Evolutionary conservation across 1,139 yeast genomes (phyloP).

Genomic region (Williopsis jadinii): DNA sequence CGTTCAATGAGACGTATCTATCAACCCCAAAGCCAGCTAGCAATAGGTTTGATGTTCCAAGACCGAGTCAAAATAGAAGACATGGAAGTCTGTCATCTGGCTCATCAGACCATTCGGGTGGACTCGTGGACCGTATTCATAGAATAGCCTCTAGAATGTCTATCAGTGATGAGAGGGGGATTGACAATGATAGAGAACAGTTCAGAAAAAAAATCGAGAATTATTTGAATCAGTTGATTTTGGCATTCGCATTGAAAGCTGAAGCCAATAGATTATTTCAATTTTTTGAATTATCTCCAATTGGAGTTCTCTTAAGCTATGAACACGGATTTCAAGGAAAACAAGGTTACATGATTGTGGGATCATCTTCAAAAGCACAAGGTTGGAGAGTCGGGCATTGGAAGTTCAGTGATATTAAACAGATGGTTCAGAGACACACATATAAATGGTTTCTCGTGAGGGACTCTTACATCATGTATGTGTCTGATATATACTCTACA

Average conservation of each 20-base stretch:
- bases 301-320: slow-evolving; percentile 75
- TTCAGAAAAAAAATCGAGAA: slow-evolving; percentile 37
- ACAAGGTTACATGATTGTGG: slow-evolving; percentile 76
- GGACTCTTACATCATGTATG: slow-evolving; percentile 78
- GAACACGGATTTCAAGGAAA: slow-evolving; percentile 82
- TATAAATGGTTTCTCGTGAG: slow-evolving; percentile 89
- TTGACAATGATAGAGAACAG: background rate
- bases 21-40: slow-evolving; percentile 11
- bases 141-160: slow-evolving; percentile 13
- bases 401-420: slow-evolving; percentile 68
- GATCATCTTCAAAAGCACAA: slow-evolving; percentile 78
- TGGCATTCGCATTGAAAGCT: slow-evolving; percentile 58
- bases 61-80: background rate
- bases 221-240: slow-evolving; percentile 58
- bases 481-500: slow-evolving; percentile 78
- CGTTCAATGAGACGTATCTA: slow-evolving; percentile 20
- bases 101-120: slow-evolving; percentile 3
- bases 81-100: background rate
- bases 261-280: slow-evolving; percentile 79
- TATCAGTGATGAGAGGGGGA: background rate
- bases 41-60: background rate
- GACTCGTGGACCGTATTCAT: slow-evolving; percentile 13
- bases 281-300: slow-evolving; percentile 84
- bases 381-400: slow-evolving; percentile 97
- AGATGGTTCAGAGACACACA: slow-evolving; percentile 84